These are phyloP conservation scores for Trichoderma lentiforme DNA, from an alignment of 2,329 filamentous ascomycete species.

Conservation along the genomic window DNA sequence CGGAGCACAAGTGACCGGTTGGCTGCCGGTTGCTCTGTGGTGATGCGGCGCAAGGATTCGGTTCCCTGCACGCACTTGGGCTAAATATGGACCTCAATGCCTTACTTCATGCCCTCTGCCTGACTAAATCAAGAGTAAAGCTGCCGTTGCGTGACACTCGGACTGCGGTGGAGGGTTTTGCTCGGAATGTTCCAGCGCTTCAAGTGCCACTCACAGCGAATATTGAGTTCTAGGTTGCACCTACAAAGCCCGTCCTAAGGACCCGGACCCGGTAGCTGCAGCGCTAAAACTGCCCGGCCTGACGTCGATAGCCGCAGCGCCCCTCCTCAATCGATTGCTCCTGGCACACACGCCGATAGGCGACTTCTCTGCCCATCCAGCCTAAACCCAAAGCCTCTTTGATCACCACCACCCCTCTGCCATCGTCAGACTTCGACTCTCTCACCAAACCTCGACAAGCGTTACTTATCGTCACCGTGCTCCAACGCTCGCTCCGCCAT, in stretches of 20 bases:
- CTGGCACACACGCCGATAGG: background rate
- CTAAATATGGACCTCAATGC: background rate
- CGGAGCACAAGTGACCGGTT: background rate
- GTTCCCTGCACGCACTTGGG: background rate
- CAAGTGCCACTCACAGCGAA: background rate
- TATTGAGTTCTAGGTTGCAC: background rate
- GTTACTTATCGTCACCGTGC: background rate
- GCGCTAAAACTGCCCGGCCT: background rate
- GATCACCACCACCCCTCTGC: background rate
- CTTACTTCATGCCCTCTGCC: background rate
- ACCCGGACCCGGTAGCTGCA: background rate
- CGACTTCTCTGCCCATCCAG: background rate
- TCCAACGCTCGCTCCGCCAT: background rate
- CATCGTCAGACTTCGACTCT: background rate
- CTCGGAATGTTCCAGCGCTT: background rate
- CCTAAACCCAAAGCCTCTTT: background rate
- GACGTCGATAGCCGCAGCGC: slow-evolving; percentile 2
- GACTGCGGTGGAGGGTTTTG: background rate
- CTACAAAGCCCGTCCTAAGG: background rate
- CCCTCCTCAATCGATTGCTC: background rate
- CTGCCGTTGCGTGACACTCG: background rate
- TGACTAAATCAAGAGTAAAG: background rate
- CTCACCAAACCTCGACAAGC: background rate
- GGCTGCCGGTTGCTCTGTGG: background rate
- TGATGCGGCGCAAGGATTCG: background rate